Percentiles rank a stretch among this genome's conserved stretches.
phyloP scores from a whole-genome alignment of 768 basidiomycete species.

The Xanthoconium purpureum region DNA sequence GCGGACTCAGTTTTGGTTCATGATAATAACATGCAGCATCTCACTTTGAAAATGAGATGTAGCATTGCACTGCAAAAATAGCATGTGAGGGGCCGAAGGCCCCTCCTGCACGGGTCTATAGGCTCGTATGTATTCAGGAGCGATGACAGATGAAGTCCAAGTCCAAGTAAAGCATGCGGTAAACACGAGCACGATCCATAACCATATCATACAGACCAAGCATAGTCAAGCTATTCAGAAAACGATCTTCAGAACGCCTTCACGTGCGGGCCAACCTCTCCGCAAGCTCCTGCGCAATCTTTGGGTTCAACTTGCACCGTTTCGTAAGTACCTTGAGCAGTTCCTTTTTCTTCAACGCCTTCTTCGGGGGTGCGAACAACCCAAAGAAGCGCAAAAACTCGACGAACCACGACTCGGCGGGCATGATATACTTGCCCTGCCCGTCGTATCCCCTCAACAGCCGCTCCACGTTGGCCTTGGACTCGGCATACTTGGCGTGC shows the following conservation, averaged over 20 bases:
- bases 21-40: too few species aligned
- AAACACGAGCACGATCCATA: neutral
- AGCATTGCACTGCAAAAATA: too few species aligned
- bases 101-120: too few species aligned
- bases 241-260: too few species aligned
- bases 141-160: too few species aligned
- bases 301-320: conserved; percentile 23
- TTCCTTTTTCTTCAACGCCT: conserved; percentile 15
- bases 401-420: conserved; percentile 23
- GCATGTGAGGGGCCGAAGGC: too few species aligned
- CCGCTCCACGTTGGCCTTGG: conserved; percentile 9
- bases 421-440: conserved; percentile 20
- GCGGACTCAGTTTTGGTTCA: too few species aligned
- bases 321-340: conserved; percentile 19
- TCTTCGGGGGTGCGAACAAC: conserved; percentile 12
- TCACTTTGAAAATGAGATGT: too few species aligned
- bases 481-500: conserved; percentile 20
- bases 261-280: conserved; percentile 5
- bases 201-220: too few species aligned
- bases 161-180: neutral
- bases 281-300: conserved; percentile 15
- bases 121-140: too few species aligned
- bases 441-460: conserved; percentile 19
- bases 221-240: too few species aligned
- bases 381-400: conserved; percentile 20